Conservation (phyloP, 2,329 filamentous ascomycete species). For the Zymoseptoria tritici region DNA sequence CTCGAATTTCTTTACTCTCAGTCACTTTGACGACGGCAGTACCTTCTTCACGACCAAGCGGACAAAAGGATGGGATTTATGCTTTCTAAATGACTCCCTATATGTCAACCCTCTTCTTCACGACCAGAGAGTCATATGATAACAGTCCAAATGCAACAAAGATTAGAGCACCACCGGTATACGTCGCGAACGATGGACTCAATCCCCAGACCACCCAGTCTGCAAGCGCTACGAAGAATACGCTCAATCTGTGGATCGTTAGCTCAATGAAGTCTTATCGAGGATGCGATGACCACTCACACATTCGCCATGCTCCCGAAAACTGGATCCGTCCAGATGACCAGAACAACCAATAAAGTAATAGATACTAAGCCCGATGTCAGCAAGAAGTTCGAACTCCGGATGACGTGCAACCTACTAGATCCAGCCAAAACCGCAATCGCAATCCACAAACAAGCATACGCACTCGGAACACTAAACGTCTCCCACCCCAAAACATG, state of each 20-base stretch:
- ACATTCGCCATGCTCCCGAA: constrained; percentile 30
- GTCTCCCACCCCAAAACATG: constrained; percentile 26
- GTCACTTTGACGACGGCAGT: too few relatives aligned
- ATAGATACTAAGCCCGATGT: constrained; percentile 20
- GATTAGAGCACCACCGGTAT: constrained; percentile 25
- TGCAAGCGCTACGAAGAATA: constrained; percentile 29
- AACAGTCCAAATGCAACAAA: constrained; percentile 27
- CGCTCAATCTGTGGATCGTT: constrained; percentile 17
- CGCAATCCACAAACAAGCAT: constrained; percentile 23
- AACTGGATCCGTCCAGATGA: constrained; percentile 30
- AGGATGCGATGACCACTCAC: constrained; percentile 4
- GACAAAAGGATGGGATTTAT: too few relatives aligned
- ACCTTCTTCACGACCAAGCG: too few relatives aligned
- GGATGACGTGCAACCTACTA: constrained; percentile 9
- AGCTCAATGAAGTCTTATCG: constrained; percentile 1
- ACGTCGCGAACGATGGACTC: constrained; percentile 24
- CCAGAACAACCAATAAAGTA: constrained; percentile 25
- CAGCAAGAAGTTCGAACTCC: constrained; percentile 2
- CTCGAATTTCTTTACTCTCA: too few relatives aligned
- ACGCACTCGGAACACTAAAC: constrained; percentile 21
- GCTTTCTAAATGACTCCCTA: neutral
- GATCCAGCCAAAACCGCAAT: constrained; percentile 25
- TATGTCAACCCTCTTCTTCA: constrained; percentile 10
- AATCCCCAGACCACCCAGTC: constrained; percentile 29
- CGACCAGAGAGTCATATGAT: constrained; percentile 23